Base-by-base conservation (phyloP, 768 basidiomycete species). In the Russula earlei region DNA sequence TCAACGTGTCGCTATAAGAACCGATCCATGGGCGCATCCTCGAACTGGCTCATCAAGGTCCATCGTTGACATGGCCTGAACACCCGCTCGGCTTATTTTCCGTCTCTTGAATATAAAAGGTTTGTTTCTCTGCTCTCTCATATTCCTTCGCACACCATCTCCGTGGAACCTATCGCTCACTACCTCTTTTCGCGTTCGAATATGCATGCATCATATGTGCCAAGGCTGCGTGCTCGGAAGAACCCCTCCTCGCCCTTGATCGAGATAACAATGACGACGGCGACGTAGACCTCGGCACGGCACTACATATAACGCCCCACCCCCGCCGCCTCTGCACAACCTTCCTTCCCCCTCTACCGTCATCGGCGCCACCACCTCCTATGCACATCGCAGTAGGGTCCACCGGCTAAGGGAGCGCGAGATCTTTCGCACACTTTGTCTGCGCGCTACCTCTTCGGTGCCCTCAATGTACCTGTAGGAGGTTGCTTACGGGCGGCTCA, bases 61-160 rank as follows among this genome's bases (percentile, higher is more conserved):
- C 60, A 81, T 68, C 33, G 15, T 17, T 38, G 50, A 34, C 25
- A 15, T 24, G 51, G 31, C 19, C 6, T 24, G 40, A 25, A 40
- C n/a, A n/a, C n/a, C 7, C 11, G 31, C 27, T 12, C 40, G n/a
- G 24, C 43, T n/a, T 51, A 40, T n/a, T n/a, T n/a, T 27, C 27
- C 14, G 50, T 46, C 44, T 54, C 5, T 34, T 15, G 10, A 4
- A 12, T 11, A 1, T 5, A 8, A 41, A 54, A 97, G 95, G 75
- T 95, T 54, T 99, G 96, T 74, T 93, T 99, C 69, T 85, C 87
- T 42, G 71, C 87, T 40, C 70, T 93, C 54, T 73, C 98, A 29
- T 99, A 98, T 70, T 97, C 92, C 3, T 75, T 81, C 2, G n/a
- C n/a, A n/a, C 96, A 97, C 69, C 84, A 98, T 50, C 88, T 93